Conservation (phyloP, 2,329 filamentous ascomycete genomes). For the Talaromyces funiculosus region DNA sequence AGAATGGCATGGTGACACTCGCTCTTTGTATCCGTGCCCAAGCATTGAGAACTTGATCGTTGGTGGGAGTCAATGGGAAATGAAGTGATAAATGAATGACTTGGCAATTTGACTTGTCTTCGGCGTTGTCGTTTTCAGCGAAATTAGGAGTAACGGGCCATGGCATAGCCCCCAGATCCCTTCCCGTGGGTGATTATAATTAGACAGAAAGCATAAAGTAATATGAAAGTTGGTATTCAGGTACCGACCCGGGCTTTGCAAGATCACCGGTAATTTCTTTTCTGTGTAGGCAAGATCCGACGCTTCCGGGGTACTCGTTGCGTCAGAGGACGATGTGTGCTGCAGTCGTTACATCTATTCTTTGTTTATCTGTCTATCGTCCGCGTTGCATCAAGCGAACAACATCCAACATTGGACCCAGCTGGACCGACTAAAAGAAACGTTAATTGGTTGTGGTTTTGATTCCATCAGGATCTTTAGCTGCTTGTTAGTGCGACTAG, state of each 20-base stretch:
- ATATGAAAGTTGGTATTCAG: background rate
- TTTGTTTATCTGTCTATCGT: background rate
- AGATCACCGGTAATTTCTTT: background rate
- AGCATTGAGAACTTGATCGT: too few species aligned
- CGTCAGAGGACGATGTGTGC: too few species aligned
- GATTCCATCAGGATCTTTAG: background rate
- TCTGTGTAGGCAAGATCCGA: background rate
- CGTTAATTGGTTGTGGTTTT: background rate
- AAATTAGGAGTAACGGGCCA: background rate
- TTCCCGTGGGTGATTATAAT: background rate
- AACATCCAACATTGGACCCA: background rate
- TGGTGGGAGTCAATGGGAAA: background rate
- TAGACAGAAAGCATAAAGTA: background rate
- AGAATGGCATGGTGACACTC: conserved; percentile 4
- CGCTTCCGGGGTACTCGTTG: too few species aligned
- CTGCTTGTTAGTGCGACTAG: background rate
- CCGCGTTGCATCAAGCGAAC: background rate
- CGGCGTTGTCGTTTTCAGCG: too few species aligned
- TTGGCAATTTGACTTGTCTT: background rate
- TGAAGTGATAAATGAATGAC: background rate
- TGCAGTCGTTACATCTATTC: background rate
- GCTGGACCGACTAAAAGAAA: background rate
- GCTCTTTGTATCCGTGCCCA: background rate
- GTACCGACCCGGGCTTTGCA: background rate
- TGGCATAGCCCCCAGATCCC: background rate